Conservation (phyloP, 192 early-diverging fungal genomes). For the Haplosporangium gracile region DNA sequence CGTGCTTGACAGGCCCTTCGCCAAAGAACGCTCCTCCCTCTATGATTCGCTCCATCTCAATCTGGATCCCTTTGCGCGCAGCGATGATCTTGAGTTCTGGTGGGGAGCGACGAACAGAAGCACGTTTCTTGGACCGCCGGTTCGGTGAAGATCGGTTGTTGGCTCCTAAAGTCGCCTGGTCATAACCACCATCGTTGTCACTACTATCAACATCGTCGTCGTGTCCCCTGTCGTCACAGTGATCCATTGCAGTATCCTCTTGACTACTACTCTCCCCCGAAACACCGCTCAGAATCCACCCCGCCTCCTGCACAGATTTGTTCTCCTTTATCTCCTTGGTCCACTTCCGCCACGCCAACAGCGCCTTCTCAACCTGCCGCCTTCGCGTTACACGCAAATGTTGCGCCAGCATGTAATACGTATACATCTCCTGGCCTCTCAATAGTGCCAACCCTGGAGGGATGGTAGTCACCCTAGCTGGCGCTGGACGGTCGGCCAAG, state of each 20-base stretch:
- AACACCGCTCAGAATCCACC: constrained; percentile 15
- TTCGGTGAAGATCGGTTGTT: background rate
- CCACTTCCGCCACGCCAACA: constrained; percentile 28
- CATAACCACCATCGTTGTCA: background rate
- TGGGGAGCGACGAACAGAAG: background rate
- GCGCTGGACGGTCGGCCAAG: background rate
- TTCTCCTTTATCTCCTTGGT: background rate
- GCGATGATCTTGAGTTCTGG: constrained; percentile 20
- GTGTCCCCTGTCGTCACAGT: background rate
- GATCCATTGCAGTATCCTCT: background rate
- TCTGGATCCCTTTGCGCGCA: constrained; percentile 38
- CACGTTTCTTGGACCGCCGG: background rate
- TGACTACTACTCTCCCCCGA: constrained; percentile 13
- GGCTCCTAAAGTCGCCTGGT: background rate
- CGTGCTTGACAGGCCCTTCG: background rate
- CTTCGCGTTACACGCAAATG: constrained; percentile 6
- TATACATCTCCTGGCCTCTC: constrained; percentile 38
- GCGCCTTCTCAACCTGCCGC: background rate
- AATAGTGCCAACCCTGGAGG: constrained; percentile 34
- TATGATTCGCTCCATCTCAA: constrained; percentile 26
- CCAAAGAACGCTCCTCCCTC: constrained; percentile 31
- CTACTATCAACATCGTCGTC: background rate
- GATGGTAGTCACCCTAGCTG: background rate
- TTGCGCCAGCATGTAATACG: constrained; percentile 26
- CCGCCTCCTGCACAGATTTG: constrained; percentile 22